Base-by-base conservation (phyloP, 768 basidiomycete species). In the Lentinula aciculospora region DNA sequence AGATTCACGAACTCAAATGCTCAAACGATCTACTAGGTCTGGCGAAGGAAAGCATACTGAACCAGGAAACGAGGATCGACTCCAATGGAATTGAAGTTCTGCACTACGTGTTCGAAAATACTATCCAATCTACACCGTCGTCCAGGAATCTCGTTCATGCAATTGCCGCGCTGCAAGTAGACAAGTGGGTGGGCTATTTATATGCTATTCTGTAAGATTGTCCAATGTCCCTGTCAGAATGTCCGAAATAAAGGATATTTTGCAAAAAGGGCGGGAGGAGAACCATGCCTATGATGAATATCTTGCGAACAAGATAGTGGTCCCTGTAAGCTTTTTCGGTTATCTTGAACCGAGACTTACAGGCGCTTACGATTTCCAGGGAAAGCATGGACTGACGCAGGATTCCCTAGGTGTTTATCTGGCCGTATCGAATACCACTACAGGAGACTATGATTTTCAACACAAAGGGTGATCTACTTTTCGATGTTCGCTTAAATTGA, bases 41-140 rank as follows among this genome's bases (percentile, higher is more conserved):
- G 10, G 53, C 53, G 13, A 55, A 55, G 53, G 40, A 39, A 17
- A 17, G 19, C 15, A 9, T 55, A 37, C 13, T 15, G 13, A 9
- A 39, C 6, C 17, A 9, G 15, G 15, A 29, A 13, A 3, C 6
- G 6, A 29, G 23, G 9, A n/a, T 44, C 3, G 27, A 21, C 27
- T 25, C 23, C 13, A 15, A 36, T 21, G 53, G 34, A 21, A 17
- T 40, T n/a, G 53, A 55, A 15, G 31, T 39, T 25, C 25, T 55
- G 13, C 27, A 55, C 6, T 55, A 44, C 28, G 53, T 55, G 36
- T 55, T 55, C 13, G 53, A 55, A 12, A 44, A 55, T 13, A 55
- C 53, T 10, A 39, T 55, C 17, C 53, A 44, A 44, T 39, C 17
- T 15, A 21, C 10, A 6, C 36, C 37, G 3, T 25, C 28, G 7